A percentile compares a stretch with the other conserved stretches of the same genome.
Conservation (phyloP, 2,329 filamentous ascomycete genomes). For the Calonectria ilicicola region DNA sequence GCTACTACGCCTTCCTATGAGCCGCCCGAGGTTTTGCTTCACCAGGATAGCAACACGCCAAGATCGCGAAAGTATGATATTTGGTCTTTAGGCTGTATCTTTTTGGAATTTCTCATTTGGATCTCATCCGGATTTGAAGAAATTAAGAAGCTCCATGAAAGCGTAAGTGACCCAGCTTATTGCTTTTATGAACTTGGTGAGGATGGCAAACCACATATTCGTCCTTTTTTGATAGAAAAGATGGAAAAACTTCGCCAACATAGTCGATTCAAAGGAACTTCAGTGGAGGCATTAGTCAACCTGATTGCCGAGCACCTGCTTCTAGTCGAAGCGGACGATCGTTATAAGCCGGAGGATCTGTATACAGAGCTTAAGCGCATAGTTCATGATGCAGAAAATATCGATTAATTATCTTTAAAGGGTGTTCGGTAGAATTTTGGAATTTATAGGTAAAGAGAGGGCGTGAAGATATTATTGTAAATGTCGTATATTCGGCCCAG, state of each 20-base stretch:
- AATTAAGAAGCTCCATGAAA: slow-evolving; percentile 4
- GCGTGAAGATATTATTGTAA: too few relatives aligned
- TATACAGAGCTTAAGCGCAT: background rate
- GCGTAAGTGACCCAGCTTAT: slow-evolving; percentile 1
- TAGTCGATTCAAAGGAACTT: background rate
- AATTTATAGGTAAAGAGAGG: too few relatives aligned
- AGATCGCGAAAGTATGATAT: slow-evolving; percentile 29
- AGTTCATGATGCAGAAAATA: background rate
- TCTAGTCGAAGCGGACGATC: background rate
- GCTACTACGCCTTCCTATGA: slow-evolving; percentile 28
- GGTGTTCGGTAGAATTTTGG: too few relatives aligned
- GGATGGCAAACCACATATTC: background rate
- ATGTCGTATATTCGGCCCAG: too few relatives aligned
- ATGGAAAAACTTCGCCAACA: background rate
- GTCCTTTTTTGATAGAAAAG: background rate
- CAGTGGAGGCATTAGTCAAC: background rate
- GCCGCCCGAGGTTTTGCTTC: slow-evolving; percentile 24
- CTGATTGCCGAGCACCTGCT: background rate
- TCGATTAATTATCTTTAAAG: background rate
- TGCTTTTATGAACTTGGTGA: slow-evolving; percentile 19
- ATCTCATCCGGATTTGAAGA: slow-evolving; percentile 13
- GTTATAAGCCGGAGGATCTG: background rate
- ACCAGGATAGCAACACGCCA: background rate
- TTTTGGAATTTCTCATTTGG: slow-evolving; percentile 32
- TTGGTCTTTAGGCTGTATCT: slow-evolving; percentile 34